Percentiles rank a stretch among this genome's conserved stretches.
Conservation (phyloP, 352 stramenopile species). For the Phytophthora meadii region DNA sequence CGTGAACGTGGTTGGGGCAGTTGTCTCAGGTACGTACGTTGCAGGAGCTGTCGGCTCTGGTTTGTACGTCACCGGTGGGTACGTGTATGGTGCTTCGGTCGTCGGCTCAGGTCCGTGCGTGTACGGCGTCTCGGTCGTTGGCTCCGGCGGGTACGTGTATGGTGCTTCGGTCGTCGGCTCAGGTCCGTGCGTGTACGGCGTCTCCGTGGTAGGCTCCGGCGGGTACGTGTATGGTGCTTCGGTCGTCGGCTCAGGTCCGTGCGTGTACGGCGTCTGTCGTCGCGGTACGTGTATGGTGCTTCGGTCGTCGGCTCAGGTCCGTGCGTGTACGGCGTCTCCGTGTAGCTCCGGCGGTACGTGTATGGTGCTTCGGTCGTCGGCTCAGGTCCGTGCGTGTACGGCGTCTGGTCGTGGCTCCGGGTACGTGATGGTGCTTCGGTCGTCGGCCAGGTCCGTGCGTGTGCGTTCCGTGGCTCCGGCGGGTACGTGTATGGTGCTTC, state of each 20-base stretch:
- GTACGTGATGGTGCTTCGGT: neutral
- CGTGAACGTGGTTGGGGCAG: neutral
- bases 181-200: neutral
- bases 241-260: neutral
- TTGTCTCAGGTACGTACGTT: conserved; percentile 13
- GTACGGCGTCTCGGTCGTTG: neutral
- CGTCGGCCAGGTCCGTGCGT: neutral
- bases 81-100: neutral
- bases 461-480: neutral
- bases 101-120: neutral
- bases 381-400: neutral
- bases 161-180: neutral
- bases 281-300: too few relatives aligned
- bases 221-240: neutral
- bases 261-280: neutral
- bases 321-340: neutral
- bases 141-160: neutral
- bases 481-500: neutral
- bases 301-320: neutral
- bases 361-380: neutral
- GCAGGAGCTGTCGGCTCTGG: conserved; percentile 6
- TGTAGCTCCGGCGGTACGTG: neutral
- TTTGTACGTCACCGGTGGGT: conserved; percentile 14
- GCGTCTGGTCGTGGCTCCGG: neutral
- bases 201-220: neutral